Base-by-base conservation (phyloP, 768 basidiomycete species). In the Hygrophorus pudorinus region DNA sequence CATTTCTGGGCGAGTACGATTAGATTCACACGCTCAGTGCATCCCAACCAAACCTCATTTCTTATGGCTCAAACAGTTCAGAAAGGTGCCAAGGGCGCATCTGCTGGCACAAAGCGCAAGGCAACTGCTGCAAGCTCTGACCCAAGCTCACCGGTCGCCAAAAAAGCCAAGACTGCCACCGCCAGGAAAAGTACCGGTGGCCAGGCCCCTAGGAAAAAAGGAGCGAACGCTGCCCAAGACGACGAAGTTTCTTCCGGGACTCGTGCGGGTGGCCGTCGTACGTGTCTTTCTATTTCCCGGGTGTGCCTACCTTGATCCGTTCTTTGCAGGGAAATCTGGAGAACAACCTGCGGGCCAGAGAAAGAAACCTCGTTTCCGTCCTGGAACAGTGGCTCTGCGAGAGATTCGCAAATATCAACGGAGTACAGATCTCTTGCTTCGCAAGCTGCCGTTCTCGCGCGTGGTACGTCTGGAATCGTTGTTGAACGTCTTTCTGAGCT, bases 401-500 rank as follows among this genome's bases (percentile, higher is more conserved):
- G 92, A 97, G 66, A 94, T 97, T 41, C 75, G 93, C 54, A 88
- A 85, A 59, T 97, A 96, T 62, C 92, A 97, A 61, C 89, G 87
- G 60, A 85, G 81, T 53, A 96, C 92, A 5, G 91, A 93, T 57
- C 68, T 96, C 34, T 68, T 97, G 48, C 66, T 97, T 46, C 76
- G 78, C 51, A 94, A 85, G 60, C 73, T 96, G 34, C 92, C 92
- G 0, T 97, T 97, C 59, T 85, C 89, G 38, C 86, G 92, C 53
- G 69, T 96, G 55, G 92, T 96, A 54, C 57, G 85, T 75, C 31
- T 38, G 9, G 33, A 31, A 16, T 42, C 38, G 30, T 29, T 29
- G 4, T 41, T n/a, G 12, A 18, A 2, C 31, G 38, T 5, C 32
- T 24, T 39, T 30, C 31, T 40, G 27, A 28, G 28, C 30, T 46